These are phyloP conservation scores for Fusarium sp. DNA, from an alignment of 2,329 filamentous ascomycete species.

Conservation along the genomic window DNA sequence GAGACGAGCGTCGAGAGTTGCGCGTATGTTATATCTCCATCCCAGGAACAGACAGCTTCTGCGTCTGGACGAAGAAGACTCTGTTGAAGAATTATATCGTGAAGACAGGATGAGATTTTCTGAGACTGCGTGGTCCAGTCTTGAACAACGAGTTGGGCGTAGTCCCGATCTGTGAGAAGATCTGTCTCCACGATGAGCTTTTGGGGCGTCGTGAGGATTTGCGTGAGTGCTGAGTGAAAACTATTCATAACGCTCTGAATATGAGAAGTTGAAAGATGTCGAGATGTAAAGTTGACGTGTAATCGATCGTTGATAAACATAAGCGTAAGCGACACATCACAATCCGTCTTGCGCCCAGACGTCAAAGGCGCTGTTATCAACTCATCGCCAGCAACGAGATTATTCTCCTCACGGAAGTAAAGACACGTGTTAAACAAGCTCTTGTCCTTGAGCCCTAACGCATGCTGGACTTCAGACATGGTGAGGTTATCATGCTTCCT, in stretches of 20 bases:
- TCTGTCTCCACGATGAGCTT: conserved; percentile 57
- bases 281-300: conserved; percentile 56
- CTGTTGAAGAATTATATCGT: conserved; percentile 56
- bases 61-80: conserved; percentile 51
- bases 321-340: conserved; percentile 57
- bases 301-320: conserved; percentile 54
- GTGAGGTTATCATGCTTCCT: conserved; percentile 55
- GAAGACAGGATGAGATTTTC: conserved; percentile 53
- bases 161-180: conserved; percentile 65
- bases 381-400: background rate
- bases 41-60: conserved; percentile 55
- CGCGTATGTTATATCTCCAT: conserved; percentile 55
- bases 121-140: conserved; percentile 54
- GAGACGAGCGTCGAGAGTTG: conserved; percentile 52
- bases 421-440: conserved; percentile 62
- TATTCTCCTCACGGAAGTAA: conserved; percentile 55
- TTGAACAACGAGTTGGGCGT: conserved; percentile 63
- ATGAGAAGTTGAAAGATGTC: conserved; percentile 55
- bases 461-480: conserved; percentile 58
- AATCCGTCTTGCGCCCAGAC: conserved; percentile 52
- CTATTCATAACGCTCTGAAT: conserved; percentile 59
- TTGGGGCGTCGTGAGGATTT: conserved; percentile 55
- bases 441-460: conserved; percentile 53
- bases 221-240: conserved; percentile 61
- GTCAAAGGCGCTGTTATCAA: conserved; percentile 24